These are phyloP conservation scores for Globisporangium barbulae DNA, from an alignment of 352 stramenopile species.

Conservation along the genomic window DNA sequence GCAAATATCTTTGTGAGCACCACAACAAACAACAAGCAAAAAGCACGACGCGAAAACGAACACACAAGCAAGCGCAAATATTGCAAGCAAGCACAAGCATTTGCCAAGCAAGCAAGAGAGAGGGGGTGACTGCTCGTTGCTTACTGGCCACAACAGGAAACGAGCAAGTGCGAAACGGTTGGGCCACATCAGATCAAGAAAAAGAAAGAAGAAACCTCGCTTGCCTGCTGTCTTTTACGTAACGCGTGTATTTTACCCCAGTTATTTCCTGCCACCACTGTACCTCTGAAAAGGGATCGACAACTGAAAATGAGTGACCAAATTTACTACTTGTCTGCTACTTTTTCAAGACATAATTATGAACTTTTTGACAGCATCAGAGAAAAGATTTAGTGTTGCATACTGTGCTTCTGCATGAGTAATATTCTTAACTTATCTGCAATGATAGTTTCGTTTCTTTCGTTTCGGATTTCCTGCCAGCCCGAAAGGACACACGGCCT, in stretches of 20 bases:
- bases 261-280: background rate
- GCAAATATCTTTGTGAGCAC: constrained; percentile 20
- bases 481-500: background rate
- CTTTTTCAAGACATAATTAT: no score
- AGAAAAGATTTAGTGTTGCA: no score
- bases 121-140: background rate
- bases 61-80: background rate
- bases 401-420: background rate
- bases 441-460: background rate
- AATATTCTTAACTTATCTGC: background rate
- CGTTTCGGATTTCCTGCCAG: background rate
- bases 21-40: background rate
- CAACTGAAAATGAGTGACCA: background rate
- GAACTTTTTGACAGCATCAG: no score
- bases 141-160: background rate
- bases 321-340: background rate
- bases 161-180: constrained; percentile 7
- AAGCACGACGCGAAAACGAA: background rate
- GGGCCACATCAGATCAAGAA: constrained; percentile 4
- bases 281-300: background rate
- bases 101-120: background rate
- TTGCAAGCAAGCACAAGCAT: background rate
- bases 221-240: background rate
- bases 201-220: background rate
- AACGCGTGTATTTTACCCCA: background rate